These are phyloP conservation scores for Leptographium wingfieldii DNA, from an alignment of 2,329 filamentous ascomycete genomes.

Conservation along the genomic window DNA sequence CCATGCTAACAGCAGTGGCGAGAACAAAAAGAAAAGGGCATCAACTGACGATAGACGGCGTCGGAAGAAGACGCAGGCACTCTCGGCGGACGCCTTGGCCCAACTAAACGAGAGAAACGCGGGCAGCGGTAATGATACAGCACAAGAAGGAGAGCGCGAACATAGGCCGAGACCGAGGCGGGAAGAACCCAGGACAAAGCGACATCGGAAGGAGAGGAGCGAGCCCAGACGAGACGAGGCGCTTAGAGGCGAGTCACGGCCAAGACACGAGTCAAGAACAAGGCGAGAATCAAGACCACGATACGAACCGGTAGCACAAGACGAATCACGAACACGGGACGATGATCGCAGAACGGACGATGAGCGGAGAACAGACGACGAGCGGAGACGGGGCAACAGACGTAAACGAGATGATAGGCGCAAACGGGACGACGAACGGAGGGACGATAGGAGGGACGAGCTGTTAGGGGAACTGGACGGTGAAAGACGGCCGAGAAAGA, in stretches of 20 bases:
- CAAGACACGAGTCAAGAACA: conserved; percentile 2
- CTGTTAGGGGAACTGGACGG: not conserved
- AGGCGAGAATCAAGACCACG: conserved; percentile 1
- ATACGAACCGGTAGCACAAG: not conserved
- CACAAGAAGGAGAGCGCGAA: not conserved
- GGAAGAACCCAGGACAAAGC: not conserved
- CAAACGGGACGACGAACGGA: not conserved
- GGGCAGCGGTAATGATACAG: not conserved
- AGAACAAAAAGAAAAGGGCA: not conserved
- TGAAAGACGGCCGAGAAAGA: not conserved
- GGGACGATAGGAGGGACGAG: not conserved
- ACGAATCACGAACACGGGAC: not conserved
- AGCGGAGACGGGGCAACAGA: not conserved
- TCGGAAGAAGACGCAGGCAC: not conserved
- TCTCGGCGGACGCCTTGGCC: conserved; percentile 5
- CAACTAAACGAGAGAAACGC: conserved; percentile 3
- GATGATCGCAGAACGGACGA: not conserved
- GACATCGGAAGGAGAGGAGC: not conserved
- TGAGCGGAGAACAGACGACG: not conserved
- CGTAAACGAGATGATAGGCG: not conserved
- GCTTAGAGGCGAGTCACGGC: not conserved
- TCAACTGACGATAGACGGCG: not conserved
- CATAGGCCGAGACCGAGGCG: not conserved
- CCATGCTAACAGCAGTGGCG: not conserved
- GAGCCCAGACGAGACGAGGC: not conserved